A percentile compares a stretch with the other conserved stretches of the same genome.
These are phyloP conservation scores for Diospyros kaki DNA, from an alignment of 148 eudicot species.

Conservation along the genomic window DNA sequence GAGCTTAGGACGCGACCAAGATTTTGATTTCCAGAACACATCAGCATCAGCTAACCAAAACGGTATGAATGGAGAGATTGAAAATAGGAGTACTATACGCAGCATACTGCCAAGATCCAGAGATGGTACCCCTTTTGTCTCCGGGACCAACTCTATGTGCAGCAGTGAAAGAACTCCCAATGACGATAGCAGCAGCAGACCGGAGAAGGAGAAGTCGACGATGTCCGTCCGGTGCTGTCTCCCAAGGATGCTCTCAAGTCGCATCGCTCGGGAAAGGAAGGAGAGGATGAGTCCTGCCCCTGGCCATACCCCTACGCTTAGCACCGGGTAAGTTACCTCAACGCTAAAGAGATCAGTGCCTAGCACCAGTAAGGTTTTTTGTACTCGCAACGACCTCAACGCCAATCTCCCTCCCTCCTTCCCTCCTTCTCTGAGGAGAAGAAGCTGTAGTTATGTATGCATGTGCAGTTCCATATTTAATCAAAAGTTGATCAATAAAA, in stretches of 20 bases:
- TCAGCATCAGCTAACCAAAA: constrained; percentile 6
- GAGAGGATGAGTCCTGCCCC: constrained; percentile 36
- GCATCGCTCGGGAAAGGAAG: constrained; percentile 47
- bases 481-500: too few relatives aligned
- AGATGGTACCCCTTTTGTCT: constrained; percentile 25
- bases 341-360: background rate
- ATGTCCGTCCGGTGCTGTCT: constrained; percentile 50
- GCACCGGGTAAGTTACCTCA: constrained; percentile 16
- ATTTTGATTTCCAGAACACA: constrained; percentile 13
- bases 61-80: constrained; percentile 9
- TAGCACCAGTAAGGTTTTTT: background rate
- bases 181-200: constrained; percentile 15
- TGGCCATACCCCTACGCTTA: too few relatives aligned
- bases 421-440: too few relatives aligned
- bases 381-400: too few relatives aligned
- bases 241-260: constrained; percentile 47
- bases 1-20: constrained; percentile 35
- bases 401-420: too few relatives aligned
- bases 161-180: constrained; percentile 32
- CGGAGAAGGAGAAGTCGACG: constrained; percentile 23
- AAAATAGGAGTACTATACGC: constrained; percentile 1
- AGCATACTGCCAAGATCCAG: constrained; percentile 24
- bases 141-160: constrained; percentile 26
- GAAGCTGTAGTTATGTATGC: too few relatives aligned
- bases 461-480: too few relatives aligned